These are phyloP conservation scores for Aspergillus persii DNA, from an alignment of 2,329 filamentous ascomycete genomes.

Conservation along the genomic window DNA sequence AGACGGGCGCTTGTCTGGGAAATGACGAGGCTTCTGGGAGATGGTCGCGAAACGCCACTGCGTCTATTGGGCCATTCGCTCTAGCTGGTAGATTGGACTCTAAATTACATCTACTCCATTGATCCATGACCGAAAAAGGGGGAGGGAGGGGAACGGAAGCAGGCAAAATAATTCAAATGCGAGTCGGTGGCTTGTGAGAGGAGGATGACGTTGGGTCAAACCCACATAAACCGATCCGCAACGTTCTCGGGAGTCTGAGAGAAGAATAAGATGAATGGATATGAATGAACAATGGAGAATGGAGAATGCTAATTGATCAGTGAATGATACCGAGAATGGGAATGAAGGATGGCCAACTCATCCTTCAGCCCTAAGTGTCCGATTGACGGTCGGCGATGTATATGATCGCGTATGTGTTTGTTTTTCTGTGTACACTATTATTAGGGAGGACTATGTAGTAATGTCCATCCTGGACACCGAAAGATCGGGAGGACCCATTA, in stretches of 20 bases:
- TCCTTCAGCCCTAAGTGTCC: too few relatives aligned
- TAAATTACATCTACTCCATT: too few relatives aligned
- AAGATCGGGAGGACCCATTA: slow-evolving; percentile 24
- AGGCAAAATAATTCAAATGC: slow-evolving; percentile 3
- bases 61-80: background rate
- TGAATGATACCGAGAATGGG: too few relatives aligned
- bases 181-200: slow-evolving; percentile 9
- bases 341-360: too few relatives aligned
- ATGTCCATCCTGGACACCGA: slow-evolving; percentile 12
- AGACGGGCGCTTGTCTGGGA: background rate
- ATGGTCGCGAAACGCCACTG: too few relatives aligned
- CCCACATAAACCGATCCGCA: background rate
- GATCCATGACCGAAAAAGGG: background rate
- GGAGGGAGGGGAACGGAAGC: background rate
- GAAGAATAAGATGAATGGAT: too few relatives aligned
- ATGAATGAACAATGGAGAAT: background rate
- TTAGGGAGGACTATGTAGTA: too few relatives aligned
- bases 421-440: background rate
- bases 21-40: background rate
- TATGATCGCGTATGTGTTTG: background rate
- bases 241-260: background rate
- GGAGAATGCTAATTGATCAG: background rate
- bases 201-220: slow-evolving; percentile 11
- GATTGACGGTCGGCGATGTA: too few relatives aligned
- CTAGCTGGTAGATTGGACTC: too few relatives aligned